phyloP scores from a whole-genome alignment of 1,139 yeast genomes.

The Geotrichum fermentans region DNA sequence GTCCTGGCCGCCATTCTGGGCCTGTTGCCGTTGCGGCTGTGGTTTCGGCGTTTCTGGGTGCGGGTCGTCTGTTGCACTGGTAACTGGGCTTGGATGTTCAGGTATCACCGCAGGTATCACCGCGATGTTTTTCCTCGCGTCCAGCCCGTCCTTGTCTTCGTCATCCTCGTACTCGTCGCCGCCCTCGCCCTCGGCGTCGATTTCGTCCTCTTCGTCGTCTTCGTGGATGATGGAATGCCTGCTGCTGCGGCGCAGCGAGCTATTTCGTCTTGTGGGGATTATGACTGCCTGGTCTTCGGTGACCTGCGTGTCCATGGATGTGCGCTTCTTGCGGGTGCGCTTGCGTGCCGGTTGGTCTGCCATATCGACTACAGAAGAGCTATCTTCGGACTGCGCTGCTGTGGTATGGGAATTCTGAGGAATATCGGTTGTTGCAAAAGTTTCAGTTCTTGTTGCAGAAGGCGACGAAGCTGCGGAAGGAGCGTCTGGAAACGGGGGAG shows the following conservation, averaged over 20 bases:
- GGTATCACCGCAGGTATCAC: neutral
- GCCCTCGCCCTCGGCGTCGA: neutral
- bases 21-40: neutral
- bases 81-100: neutral
- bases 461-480: neutral
- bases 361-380: neutral
- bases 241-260: slow-evolving; percentile 8
- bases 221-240: slow-evolving; percentile 5
- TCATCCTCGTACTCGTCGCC: slow-evolving; percentile 2
- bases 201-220: slow-evolving; percentile 5
- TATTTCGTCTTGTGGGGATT: slow-evolving; percentile 1
- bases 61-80: neutral
- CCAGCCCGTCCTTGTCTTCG: neutral
- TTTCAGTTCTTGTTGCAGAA: neutral
- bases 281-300: slow-evolving; percentile 10
- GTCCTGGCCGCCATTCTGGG: neutral
- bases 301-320: slow-evolving; percentile 13
- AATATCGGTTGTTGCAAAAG: slow-evolving; percentile 1
- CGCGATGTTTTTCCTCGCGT: neutral
- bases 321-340: slow-evolving; percentile 13
- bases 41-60: neutral
- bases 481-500: no score
- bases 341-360: neutral
- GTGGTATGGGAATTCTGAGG: no score
- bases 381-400: no score